Evolutionary conservation across 2,329 filamentous ascomycete genomes (phyloP).

Genomic region (Microdochium trichocladiopsis): DNA sequence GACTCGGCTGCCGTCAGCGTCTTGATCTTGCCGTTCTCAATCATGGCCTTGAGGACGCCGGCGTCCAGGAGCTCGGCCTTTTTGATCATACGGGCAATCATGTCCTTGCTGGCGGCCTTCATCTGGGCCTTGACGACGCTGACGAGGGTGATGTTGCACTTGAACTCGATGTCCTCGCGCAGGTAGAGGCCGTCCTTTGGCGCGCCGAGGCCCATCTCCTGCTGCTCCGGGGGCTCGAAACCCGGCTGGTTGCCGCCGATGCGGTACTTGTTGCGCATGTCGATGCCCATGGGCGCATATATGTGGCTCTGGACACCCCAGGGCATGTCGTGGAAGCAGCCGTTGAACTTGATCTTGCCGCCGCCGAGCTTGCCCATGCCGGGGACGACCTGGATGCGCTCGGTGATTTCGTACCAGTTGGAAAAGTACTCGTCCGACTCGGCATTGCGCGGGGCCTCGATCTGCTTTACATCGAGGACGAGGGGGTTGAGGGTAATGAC

Average conservation of each 20-base stretch:
- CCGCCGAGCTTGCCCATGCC: constrained; percentile 59
- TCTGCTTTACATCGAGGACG: constrained; percentile 55
- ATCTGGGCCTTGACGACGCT: constrained; percentile 60
- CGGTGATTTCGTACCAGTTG: constrained; percentile 67
- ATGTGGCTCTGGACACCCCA: constrained; percentile 68
- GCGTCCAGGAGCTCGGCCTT: constrained; percentile 64
- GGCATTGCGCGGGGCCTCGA: constrained; percentile 60
- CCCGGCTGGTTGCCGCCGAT: constrained; percentile 64
- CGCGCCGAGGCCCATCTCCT: constrained; percentile 57
- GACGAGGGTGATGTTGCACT: constrained; percentile 59
- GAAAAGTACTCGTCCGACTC: constrained; percentile 65
- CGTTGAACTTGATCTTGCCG: constrained; percentile 61
- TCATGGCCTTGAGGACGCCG: constrained; percentile 60
- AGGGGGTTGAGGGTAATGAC: constrained; percentile 66
- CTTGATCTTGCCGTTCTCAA: constrained; percentile 53
- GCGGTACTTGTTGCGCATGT: constrained; percentile 61
- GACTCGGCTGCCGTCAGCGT: constrained; percentile 27
- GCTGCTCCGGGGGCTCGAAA: constrained; percentile 50
- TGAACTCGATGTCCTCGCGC: constrained; percentile 64
- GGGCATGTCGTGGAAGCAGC: constrained; percentile 65
- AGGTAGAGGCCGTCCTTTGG: constrained; percentile 61
- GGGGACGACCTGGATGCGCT: constrained; percentile 62
- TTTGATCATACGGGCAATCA: constrained; percentile 62
- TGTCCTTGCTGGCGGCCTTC: constrained; percentile 59
- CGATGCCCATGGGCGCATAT: constrained; percentile 60